These are phyloP conservation scores for Ustilago crameri DNA, from an alignment of 1,284 basidiomycete species.

Conservation along the genomic window DNA sequence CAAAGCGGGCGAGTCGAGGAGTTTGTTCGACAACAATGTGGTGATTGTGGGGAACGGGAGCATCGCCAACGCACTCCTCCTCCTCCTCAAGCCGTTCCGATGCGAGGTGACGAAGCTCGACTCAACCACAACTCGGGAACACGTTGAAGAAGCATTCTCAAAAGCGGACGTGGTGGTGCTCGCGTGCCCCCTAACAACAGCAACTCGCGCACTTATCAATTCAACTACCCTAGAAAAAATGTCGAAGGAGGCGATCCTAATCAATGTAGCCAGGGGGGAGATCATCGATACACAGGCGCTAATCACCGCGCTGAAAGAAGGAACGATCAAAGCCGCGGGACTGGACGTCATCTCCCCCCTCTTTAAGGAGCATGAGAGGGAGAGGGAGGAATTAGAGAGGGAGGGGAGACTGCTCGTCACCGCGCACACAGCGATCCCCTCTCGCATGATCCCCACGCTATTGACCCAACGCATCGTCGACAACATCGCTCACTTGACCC, in stretches of 20 bases:
- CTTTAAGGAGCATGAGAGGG: slow-evolving; percentile 69
- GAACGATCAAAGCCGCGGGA: slow-evolving; percentile 86
- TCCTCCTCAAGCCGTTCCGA: slow-evolving; percentile 29
- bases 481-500: slow-evolving; percentile 12
- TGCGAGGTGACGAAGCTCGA: slow-evolving; percentile 9
- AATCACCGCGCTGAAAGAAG: slow-evolving; percentile 77
- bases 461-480: slow-evolving; percentile 11
- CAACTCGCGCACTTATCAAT: slow-evolving; percentile 27
- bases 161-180: slow-evolving; percentile 35
- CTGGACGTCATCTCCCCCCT: slow-evolving; percentile 93
- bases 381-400: not conserved
- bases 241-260: slow-evolving; percentile 6
- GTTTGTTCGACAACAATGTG: slow-evolving; percentile 19
- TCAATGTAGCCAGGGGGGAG: slow-evolving; percentile 70
- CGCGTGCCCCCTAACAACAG: slow-evolving; percentile 39
- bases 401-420: slow-evolving; percentile 28
- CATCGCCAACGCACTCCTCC: slow-evolving; percentile 18
- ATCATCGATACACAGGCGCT: slow-evolving; percentile 84
- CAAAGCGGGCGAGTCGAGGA: not conserved
- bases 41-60: slow-evolving; percentile 49
- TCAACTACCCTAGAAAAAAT: slow-evolving; percentile 2
- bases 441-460: slow-evolving; percentile 1
- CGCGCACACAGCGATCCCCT: slow-evolving; percentile 33
- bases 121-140: slow-evolving; percentile 8
- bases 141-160: slow-evolving; percentile 3